Conservation (phyloP, 371 early-diverging fungal species). For the Saksenaea vasiformis region DNA sequence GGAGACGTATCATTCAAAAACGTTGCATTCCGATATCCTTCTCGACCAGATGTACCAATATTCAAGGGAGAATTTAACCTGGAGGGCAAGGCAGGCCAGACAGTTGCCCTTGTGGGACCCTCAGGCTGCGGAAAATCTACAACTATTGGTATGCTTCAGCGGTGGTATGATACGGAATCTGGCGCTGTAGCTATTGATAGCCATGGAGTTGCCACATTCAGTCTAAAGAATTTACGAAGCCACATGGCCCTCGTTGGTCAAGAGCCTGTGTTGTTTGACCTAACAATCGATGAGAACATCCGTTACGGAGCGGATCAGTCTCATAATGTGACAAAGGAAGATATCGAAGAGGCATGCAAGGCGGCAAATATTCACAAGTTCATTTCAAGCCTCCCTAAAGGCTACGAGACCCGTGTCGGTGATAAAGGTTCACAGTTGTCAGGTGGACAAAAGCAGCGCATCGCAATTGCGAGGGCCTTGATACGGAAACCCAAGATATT, state of each 20-base stretch:
- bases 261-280: slow-evolving; percentile 83
- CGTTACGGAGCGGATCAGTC: slow-evolving; percentile 62
- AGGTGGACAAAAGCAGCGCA: slow-evolving; percentile 36
- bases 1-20: slow-evolving; percentile 62
- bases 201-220: slow-evolving; percentile 63
- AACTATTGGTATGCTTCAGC: slow-evolving; percentile 79
- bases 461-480: slow-evolving; percentile 57
- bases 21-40: slow-evolving; percentile 75
- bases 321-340: slow-evolving; percentile 49
- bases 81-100: slow-evolving; percentile 72
- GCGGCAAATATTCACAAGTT: slow-evolving; percentile 82
- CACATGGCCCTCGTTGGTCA: slow-evolving; percentile 87
- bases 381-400: slow-evolving; percentile 64
- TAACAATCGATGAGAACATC: slow-evolving; percentile 83
- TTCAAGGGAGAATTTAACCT: slow-evolving; percentile 76
- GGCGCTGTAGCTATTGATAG: slow-evolving; percentile 72
- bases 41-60: slow-evolving; percentile 75
- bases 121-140: slow-evolving; percentile 91
- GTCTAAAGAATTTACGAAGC: slow-evolving; percentile 63
- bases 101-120: slow-evolving; percentile 87
- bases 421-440: slow-evolving; percentile 67
- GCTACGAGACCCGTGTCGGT: slow-evolving; percentile 82
- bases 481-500: slow-evolving; percentile 86
- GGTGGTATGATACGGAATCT: slow-evolving; percentile 79
- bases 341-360: slow-evolving; percentile 63